Evolutionary conservation across 2,329 filamentous ascomycete species (phyloP), one percentile per base, ranked within the genome.

Genomic region (Zalaria sp.): DNA sequence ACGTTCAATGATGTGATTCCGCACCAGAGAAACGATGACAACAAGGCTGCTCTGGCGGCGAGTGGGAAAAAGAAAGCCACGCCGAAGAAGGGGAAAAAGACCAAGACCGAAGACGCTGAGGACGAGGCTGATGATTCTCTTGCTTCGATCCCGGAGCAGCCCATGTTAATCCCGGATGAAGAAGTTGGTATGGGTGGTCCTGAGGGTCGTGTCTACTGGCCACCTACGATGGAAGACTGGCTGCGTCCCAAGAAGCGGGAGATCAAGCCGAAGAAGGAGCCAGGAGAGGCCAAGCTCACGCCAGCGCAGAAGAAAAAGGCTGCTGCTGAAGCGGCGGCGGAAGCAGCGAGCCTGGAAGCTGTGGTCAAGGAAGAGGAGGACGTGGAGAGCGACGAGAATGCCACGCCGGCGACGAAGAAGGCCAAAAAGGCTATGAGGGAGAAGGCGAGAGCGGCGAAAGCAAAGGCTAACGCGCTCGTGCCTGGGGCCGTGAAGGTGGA

Each of bases 171-270:
- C 0, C 66, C 71, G 0, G 71, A 79, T 0, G 75, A 82, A 4
- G 83, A 93, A 11, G 66, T 91, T 8, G 79, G 77, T 2, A 94
- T 95, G 88, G 89, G 89, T 34, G 89, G 89, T 0, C 75, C 80
- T 0, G 71, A 89, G 26, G 70, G 78, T 38, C 69, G 88, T 35
- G 89, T 95, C 0, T 95, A 93, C 57, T 95, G 89, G 88, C 88
- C 87, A 0, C 70, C 77, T 1, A 84, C 84, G 0, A 86, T 87
- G 77, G 88, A 94, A 57, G 83, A 93, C 47, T 95, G 87, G 86
- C 64, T 95, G 25, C 72, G 79, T 42, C 86, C 87, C 0, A 79
- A 74, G 60, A 95, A 93, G 65, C 73, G 77, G 43, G 73, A 80
- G 47, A 58, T 75, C 25, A 78, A 75, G 55, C 18, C 18, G 18